Base-by-base conservation (phyloP, 345 rosid species). In the Pistacia atlantica region DNA sequence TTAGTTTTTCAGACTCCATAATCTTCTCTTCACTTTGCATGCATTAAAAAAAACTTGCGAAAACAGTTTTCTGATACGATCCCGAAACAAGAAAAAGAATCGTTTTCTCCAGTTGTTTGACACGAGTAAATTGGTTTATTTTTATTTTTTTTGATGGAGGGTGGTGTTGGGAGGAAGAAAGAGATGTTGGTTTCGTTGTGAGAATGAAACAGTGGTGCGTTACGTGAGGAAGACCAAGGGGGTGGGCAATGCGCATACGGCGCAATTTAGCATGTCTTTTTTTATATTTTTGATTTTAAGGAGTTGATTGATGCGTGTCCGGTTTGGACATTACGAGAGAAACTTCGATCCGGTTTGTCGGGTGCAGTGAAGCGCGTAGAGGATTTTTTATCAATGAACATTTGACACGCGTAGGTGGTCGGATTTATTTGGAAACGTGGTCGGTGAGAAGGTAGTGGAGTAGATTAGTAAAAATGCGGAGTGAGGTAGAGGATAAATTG, bases 1-100 rank as follows among this genome's bases (percentile, higher is more conserved):
- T 70, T 6, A 79, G 78, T 56, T 86, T 87, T 67, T 87, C 82
- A 14, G 86, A 74, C 71, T 86, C 94, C 97, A 90, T 91, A 22
- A 10, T 33, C 35, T 78, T 7, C 57, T 67, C 60, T 65, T 25
- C 48, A 35, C 25, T 38, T 62, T 77, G 71, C 83, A 77, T 77
- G 82, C 57, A 13, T 16, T 51, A 35, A 8, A 37, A 49, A 8
- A 38, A 42, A 35, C 31, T 48, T 46, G 13, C 14, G 3, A 11
- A 42, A 42, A 5, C 46, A 42, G 46, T 42, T 42, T 42, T 6
- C 46, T 42, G 9, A 42, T 8, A 42, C 46, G 4, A 38, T 4
- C 6, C 4, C 4, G 42, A 38, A 38, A 38, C 42, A 6, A 42
- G 46, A 42, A 42, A 42, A 42, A 42, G 6, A 5, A 31, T 5